A percentile compares a stretch with the other conserved stretches of the same genome.
Evolutionary conservation across 768 basidiomycete genomes (phyloP).

Genomic region (Hortiboletus flavorubellus): DNA sequence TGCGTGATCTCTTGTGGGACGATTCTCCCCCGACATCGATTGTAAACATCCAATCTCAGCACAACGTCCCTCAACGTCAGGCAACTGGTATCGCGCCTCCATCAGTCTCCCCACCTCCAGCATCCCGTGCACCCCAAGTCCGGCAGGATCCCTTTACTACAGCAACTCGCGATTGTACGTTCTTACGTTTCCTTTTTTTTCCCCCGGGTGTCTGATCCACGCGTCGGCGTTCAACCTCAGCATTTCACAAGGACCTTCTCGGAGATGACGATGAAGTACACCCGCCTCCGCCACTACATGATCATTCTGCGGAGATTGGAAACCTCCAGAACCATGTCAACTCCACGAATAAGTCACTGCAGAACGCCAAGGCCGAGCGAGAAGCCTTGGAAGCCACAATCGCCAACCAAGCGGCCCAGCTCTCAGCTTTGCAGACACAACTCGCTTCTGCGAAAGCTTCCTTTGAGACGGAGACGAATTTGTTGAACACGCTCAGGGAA

Average conservation of each 20-base stretch:
- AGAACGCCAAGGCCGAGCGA: conserved; percentile 64
- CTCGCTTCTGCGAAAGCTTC: conserved; percentile 79
- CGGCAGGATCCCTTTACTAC: conserved; percentile 52
- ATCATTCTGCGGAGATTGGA: conserved; percentile 82
- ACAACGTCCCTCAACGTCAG: conserved; percentile 33
- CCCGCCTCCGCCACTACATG: conserved; percentile 53
- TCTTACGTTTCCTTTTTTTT: background rate
- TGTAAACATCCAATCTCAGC: conserved; percentile 34
- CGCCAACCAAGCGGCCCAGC: conserved; percentile 65
- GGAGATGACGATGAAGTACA: conserved; percentile 62
- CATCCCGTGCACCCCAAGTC: conserved; percentile 16
- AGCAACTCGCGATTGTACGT: conserved; percentile 24
- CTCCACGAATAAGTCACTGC: conserved; percentile 72
- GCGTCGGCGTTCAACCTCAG: conserved; percentile 7
- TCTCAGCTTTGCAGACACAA: conserved; percentile 79
- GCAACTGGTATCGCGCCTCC: conserved; percentile 33
- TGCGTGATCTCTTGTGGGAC: conserved; percentile 52
- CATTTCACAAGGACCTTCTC: conserved; percentile 52
- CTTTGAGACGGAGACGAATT: conserved; percentile 79
- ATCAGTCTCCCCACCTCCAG: conserved; percentile 29
- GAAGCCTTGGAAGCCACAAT: conserved; percentile 60
- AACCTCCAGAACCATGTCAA: conserved; percentile 82
- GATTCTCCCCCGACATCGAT: conserved; percentile 47
- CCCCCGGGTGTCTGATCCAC: conserved; percentile 4
- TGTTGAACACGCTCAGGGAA: conserved; percentile 65